Base-by-base conservation (phyloP, 2,329 filamentous ascomycete species). In the Colletotrichum incanum region DNA sequence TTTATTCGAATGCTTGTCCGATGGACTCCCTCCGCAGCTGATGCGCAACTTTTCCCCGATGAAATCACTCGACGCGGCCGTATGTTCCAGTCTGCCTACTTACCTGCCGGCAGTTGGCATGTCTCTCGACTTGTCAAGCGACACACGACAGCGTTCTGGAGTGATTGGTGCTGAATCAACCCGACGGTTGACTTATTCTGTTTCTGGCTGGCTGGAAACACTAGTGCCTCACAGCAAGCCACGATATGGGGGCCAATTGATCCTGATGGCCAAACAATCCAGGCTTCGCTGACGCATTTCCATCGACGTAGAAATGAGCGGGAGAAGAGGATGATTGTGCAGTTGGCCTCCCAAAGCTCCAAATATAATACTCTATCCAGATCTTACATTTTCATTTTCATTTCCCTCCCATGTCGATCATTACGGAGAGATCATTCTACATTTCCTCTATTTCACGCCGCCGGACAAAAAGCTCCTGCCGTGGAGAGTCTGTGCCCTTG, bases 401-500 rank as follows among this genome's bases (percentile, higher is more conserved):
- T 12, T 26, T 49, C 1, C 26, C n/a, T 8, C 45, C 68, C 59
- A 45, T 50, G 20, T 49, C 34, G 65, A 72, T 69, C 69, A 41
- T 23, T 28, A 31, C 41, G 41, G 18, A 20, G 26, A 52, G 6
- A n/a, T 62, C 16, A 8, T 52, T 39, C 41, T 12, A 11, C 37
- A 65, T 11, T 26, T 23, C n/a, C n/a, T n/a, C n/a, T n/a, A 39
- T 41, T 7, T 39, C 37, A 11, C 41, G 37, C 14, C 14, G n/a
- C 34, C 41, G 45, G 47, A 49, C 45, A 18, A 28, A 23, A 60
- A 23, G 54, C 41, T 26, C 26, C 60, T 49, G 60, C 16, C 16
- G 47, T 1, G 14, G 39, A 12, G 9, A 28, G 65, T 70, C 70
- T 72, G 70, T 72, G 65, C 60, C 55, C 58, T 41, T 28, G 4